Evolutionary conservation across 2,329 filamentous ascomycete species (phyloP).

Genomic region (Colletotrichum ledebouriae): DNA sequence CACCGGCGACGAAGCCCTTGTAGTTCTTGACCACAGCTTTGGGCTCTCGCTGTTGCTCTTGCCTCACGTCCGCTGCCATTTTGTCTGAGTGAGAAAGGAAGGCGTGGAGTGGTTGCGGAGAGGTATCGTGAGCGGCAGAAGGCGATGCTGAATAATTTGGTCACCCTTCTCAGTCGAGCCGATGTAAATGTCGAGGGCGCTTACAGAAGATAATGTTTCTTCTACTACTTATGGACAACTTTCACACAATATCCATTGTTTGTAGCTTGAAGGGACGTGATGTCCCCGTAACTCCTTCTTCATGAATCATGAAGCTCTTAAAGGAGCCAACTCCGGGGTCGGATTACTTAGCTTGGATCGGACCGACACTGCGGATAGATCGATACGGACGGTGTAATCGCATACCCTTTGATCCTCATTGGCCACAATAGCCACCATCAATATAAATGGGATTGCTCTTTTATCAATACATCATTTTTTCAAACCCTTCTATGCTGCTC

Average conservation of each 20-base stretch:
- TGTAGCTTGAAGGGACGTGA: conserved; percentile 3
- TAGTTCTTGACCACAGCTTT: conserved; percentile 71
- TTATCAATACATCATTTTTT: too few relatives aligned
- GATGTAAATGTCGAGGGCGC: not conserved
- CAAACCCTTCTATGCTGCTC: too few relatives aligned
- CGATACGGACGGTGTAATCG: conserved; percentile 24
- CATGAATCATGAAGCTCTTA: conserved; percentile 42
- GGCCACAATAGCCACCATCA: not conserved
- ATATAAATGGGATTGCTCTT: not conserved
- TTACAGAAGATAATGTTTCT: conserved; percentile 8
- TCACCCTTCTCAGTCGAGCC: conserved; percentile 10
- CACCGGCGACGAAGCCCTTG: conserved; percentile 96
- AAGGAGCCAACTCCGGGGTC: conserved; percentile 41
- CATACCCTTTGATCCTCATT: not conserved
- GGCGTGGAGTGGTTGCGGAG: conserved; percentile 2
- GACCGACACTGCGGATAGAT: conserved; percentile 20
- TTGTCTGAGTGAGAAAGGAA: conserved; percentile 13
- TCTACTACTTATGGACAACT: not conserved
- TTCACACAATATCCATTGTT: conserved; percentile 36
- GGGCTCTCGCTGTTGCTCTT: conserved; percentile 53
- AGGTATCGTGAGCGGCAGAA: conserved; percentile 18
- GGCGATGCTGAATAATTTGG: not conserved
- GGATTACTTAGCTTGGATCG: conserved; percentile 20
- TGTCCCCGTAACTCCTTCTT: conserved; percentile 5
- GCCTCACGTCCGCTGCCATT: conserved; percentile 40